Conservation (phyloP, 768 basidiomycete species). For the Termitomyces sp. region DNA sequence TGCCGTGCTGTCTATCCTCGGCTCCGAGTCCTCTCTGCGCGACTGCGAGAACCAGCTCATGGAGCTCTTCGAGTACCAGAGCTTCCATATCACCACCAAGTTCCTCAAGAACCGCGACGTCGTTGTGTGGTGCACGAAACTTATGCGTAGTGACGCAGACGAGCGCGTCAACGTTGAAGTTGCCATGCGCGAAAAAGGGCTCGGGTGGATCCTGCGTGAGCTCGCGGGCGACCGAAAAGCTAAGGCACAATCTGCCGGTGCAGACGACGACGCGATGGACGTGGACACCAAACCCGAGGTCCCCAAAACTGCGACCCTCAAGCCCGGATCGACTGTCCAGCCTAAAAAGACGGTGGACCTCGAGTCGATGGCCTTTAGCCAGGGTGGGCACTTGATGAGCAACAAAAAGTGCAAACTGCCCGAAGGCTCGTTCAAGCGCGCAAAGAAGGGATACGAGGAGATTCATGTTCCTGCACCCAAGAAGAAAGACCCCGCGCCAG, state of each 20-base stretch:
- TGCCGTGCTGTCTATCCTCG: constrained; percentile 77
- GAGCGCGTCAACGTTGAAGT: constrained; percentile 93
- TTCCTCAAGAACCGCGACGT: constrained; percentile 96
- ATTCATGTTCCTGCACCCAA: constrained; percentile 96
- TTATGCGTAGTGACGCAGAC: constrained; percentile 84
- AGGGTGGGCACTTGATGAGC: constrained; percentile 96
- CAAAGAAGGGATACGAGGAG: constrained; percentile 96
- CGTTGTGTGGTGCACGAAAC: constrained; percentile 96
- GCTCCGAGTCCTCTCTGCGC: constrained; percentile 80
- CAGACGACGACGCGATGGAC: constrained; percentile 69
- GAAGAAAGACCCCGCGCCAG: constrained; percentile 54
- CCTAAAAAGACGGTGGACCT: constrained; percentile 85
- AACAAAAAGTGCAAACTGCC: constrained; percentile 99
- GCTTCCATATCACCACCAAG: constrained; percentile 84
- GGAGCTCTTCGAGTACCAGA: constrained; percentile 93
- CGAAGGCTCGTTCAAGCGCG: constrained; percentile 95
- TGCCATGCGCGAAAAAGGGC: constrained; percentile 95
- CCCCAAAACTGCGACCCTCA: constrained; percentile 81
- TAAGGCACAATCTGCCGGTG: constrained; percentile 29
- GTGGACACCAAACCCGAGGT: constrained; percentile 63
- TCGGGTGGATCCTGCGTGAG: constrained; percentile 93
- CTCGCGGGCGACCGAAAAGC: constrained; percentile 76
- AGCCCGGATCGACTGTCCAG: constrained; percentile 81
- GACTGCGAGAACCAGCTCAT: constrained; percentile 96
- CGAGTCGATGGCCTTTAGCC: constrained; percentile 92